phyloP scores from a whole-genome alignment of 1,284 basidiomycete genomes.

The Cutaneotrichosporon mucoides region DNA sequence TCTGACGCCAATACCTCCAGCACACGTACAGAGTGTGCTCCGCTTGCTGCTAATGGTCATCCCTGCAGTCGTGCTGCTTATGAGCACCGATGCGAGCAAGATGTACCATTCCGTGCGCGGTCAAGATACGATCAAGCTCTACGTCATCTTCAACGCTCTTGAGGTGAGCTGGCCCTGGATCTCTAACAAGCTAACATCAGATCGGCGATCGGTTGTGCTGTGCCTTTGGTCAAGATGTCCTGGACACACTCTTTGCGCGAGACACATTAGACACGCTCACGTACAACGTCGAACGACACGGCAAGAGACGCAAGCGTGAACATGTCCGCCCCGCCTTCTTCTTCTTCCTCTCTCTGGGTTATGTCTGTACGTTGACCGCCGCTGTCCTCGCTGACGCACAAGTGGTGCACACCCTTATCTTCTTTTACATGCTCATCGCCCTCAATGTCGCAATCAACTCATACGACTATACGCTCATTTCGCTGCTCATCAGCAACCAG shows the following conservation, averaged over 20 bases:
- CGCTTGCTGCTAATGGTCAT: constrained; percentile 71
- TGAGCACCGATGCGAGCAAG: constrained; percentile 91
- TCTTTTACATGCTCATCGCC: constrained; percentile 93
- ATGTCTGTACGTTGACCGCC: constrained; percentile 62
- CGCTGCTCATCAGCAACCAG: constrained; percentile 93
- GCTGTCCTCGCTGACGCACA: constrained; percentile 6
- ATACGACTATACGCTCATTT: constrained; percentile 93
- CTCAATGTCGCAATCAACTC: constrained; percentile 98
- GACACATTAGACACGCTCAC: constrained; percentile 65
- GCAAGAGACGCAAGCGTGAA: constrained; percentile 45
- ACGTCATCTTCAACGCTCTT: constrained; percentile 97
- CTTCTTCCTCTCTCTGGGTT: constrained; percentile 76
- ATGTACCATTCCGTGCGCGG: constrained; percentile 99
- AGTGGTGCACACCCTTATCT: constrained; percentile 89
- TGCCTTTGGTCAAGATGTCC: constrained; percentile 94
- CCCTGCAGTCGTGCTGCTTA: constrained; percentile 70
- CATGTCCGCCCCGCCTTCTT: constrained; percentile 69
- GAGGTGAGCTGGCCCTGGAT: constrained; percentile 54
- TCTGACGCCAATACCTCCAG: constrained; percentile 32
- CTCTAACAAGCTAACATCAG: not conserved
- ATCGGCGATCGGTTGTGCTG: constrained; percentile 93
- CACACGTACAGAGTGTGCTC: constrained; percentile 56
- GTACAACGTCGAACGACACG: constrained; percentile 12
- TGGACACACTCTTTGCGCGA: constrained; percentile 92
- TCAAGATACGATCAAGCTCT: constrained; percentile 96